Base-by-base conservation (phyloP, 1,284 basidiomycete genomes). In the Ustilago cynodontis region DNA sequence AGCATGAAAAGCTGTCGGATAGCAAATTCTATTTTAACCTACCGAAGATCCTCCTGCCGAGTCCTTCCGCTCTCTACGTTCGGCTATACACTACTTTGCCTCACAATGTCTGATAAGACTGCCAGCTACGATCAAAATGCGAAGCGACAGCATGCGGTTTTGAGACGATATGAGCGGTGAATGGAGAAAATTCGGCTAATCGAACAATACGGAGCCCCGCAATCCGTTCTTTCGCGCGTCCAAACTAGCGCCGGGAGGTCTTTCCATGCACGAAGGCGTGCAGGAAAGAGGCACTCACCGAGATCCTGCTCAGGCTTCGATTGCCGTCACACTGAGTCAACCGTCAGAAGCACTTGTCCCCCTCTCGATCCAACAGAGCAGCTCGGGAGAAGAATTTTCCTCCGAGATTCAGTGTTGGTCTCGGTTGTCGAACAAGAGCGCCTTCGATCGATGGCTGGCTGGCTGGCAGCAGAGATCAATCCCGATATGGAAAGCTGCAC, bases 41-140 rank as follows among this genome's bases (percentile, higher is more conserved):
- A 63, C 61, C 61, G 54, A 57, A 28, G 62, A 64, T 64, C 54
- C 13, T 57, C 62, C 55, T 50, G 49, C 55, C 41, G 43, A 49
- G 22, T 41, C 31, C 52, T 54, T 49, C 26, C 47, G 47, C n/a
- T 28, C 47, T 49, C 57, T 14, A 37, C 22, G 20, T 22, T 26
- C 45, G 57, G 57, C 45, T 49, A 59, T 59, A 31, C 39, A 49
- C 29, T n/a, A 24, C 20, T 2, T 16, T 33, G 7, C 16, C 1
- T 14, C 16, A 52, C 41, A 43, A 20, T 10, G 14, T 3, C 8
- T 10, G 35, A 13, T 13, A 37, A 37, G 8, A 37, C 35, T 37
- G 41, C 20, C n/a, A 43, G 50, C 28, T 49, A n/a, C 22, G 47
- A 24, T 28, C 16, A 56, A 24, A n/a, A 18, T n/a, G 24, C 14